These are phyloP conservation scores for Mycosphaerella sp. DNA, from an alignment of 2,329 filamentous ascomycete species.

Conservation along the genomic window DNA sequence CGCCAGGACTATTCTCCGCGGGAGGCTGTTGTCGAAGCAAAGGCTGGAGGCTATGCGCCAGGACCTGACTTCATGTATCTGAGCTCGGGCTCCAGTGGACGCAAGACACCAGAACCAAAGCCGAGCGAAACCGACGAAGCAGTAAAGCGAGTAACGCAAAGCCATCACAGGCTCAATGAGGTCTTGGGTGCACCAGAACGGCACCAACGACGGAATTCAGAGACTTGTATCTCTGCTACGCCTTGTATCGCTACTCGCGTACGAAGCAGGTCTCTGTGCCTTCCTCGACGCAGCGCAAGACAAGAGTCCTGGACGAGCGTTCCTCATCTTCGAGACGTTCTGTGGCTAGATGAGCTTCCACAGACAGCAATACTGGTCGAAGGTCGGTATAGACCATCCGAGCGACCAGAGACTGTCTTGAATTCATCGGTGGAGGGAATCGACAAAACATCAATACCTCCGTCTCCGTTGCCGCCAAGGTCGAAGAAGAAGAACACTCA, in stretches of 20 bases:
- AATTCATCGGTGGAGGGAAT: too few relatives aligned
- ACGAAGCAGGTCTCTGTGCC: not conserved
- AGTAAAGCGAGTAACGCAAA: not conserved
- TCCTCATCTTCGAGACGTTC: slow-evolving; percentile 5
- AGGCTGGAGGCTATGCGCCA: not conserved
- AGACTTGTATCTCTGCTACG: not conserved
- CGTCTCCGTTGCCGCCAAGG: too few relatives aligned
- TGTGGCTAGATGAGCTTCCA: not conserved
- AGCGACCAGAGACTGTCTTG: not conserved
- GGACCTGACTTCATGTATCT: slow-evolving; percentile 3
- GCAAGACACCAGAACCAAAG: not conserved
- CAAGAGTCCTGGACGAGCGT: slow-evolving; percentile 7
- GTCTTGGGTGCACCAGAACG: not conserved
- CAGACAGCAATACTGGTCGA: not conserved
- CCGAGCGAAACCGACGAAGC: not conserved
- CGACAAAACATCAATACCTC: too few relatives aligned
- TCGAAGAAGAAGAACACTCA: too few relatives aligned
- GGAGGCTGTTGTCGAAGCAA: too few relatives aligned
- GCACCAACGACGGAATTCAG: not conserved
- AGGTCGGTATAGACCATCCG: not conserved
- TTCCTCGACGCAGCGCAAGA: not conserved
- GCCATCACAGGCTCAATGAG: not conserved
- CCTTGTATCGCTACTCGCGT: not conserved
- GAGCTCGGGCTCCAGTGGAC: not conserved
- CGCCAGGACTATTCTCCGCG: not conserved